Base-by-base conservation (phyloP, 2,329 filamentous ascomycete genomes). In the Sporothrix schenckii region DNA sequence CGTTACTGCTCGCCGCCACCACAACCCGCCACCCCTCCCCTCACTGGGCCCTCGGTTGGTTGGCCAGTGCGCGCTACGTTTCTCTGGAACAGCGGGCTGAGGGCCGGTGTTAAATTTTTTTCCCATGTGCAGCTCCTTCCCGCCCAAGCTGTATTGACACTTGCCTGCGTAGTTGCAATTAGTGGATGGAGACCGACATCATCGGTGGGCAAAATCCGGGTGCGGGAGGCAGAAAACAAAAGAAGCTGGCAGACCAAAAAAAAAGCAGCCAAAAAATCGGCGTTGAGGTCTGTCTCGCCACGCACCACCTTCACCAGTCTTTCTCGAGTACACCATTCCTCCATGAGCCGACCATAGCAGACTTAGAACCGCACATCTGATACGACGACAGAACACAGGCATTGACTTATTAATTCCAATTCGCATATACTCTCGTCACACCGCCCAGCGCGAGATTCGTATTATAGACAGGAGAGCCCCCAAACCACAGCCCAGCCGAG, bases 41-140 rank as follows among this genome's bases (percentile, higher is more conserved):
- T 41, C 24, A 47, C 49, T 39, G 27, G 54, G 30, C 53, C 47
- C 50, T 47, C 52, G 27, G 58, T 21, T 63, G 58, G 58, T 34
- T 63, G 58, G 58, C 58, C 58, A 63, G 58, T 63, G 58, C 58
- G 16, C 58, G 10, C 39, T 27, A 13, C 21, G 24, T 16, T 44
- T 61, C 19, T 63, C 47, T 39, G 39, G 66, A 58, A 49, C 24
- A 69, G 50, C 61, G 66, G 50, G 65, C 65, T 67, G 47, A 27
- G 69, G 44, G 47, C 44, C n/a, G 39, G 41, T 58, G 54, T 58
- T 52, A 54, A 65, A 19, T 49, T 73, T 71, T 66, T 41, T 70
- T 70, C 54, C n/a, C 72, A 66, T 68, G 73, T 72, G n/a, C n/a
- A 73, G 73, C 73, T 72, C 68, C 63, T 73, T 68, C 73, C 70